A percentile compares a stretch with the other conserved stretches of the same genome.
Evolutionary conservation across 2,329 filamentous ascomycete genomes (phyloP).

Genomic region (Metarhizium humberi): DNA sequence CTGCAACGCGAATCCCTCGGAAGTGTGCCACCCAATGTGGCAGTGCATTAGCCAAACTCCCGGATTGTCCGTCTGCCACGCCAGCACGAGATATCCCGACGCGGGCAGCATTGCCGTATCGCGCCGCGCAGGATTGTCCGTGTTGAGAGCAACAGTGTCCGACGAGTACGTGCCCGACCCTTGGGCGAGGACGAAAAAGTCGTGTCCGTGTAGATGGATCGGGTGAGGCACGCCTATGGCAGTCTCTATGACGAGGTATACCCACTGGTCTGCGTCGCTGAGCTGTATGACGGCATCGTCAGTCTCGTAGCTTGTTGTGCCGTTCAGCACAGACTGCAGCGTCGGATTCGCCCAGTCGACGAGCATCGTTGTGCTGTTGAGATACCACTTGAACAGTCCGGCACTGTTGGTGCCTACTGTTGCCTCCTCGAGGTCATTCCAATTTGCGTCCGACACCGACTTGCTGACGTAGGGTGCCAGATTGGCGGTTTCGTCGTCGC

Average conservation of each 20-base stretch:
- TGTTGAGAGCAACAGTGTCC: constrained; percentile 3
- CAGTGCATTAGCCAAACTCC: constrained; percentile 42
- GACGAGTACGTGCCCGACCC: constrained; percentile 14
- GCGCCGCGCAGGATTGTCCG: constrained; percentile 38
- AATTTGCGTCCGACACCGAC: no score
- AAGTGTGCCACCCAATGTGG: constrained; percentile 36
- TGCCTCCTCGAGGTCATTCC: no score
- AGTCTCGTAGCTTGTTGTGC: constrained; percentile 9
- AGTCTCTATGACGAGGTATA: constrained; percentile 21
- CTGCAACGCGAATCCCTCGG: not conserved
- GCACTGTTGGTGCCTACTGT: no score
- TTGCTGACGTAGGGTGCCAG: no score
- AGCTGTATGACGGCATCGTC: constrained; percentile 20
- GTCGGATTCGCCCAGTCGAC: constrained; percentile 23
- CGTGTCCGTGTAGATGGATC: constrained; percentile 28
- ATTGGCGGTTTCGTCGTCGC: no score
- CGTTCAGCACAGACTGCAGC: constrained; percentile 13
- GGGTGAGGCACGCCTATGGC: constrained; percentile 19
- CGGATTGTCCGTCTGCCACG: constrained; percentile 39
- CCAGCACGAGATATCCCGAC: constrained; percentile 37
- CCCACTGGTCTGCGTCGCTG: constrained; percentile 14
- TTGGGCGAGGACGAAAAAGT: constrained; percentile 20
- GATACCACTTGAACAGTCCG: not conserved
- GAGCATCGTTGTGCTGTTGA: constrained; percentile 21
- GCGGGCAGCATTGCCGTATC: constrained; percentile 39